Percentiles rank a stretch among this genome's conserved stretches.
phyloP scores from a whole-genome alignment of 139 green algal species.

The Asterochloris erici region DNA sequence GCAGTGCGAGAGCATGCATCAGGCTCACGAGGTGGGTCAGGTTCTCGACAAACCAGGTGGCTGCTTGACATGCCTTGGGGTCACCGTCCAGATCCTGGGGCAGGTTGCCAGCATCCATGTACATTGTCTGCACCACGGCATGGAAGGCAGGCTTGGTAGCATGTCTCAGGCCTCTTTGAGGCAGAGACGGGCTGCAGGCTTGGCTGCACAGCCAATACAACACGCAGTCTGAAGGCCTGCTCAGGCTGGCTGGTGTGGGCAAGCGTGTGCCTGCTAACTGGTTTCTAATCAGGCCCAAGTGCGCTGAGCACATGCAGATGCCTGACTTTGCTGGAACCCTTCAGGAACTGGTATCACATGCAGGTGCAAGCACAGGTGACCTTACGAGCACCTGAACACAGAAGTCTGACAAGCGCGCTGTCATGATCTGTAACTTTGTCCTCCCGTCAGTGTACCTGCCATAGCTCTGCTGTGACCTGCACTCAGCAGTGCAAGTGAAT shows the following conservation, averaged over 20 bases:
- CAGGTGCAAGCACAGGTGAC: too few relatives aligned
- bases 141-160: background rate
- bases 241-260: background rate
- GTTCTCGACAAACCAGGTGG: conserved; percentile 14
- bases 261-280: background rate
- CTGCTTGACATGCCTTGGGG: conserved; percentile 2
- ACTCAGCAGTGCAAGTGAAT: too few relatives aligned
- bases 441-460: too few relatives aligned
- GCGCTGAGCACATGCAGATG: background rate
- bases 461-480: too few relatives aligned
- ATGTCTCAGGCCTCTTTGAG: background rate
- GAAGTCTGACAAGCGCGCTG: too few relatives aligned
- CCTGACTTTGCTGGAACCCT: too few relatives aligned
- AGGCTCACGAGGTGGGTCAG: conserved; percentile 34
- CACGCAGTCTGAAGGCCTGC: background rate
- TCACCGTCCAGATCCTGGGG: conserved; percentile 12
- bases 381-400: too few relatives aligned
- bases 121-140: conserved; percentile 24
- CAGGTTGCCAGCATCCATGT: conserved; percentile 28
- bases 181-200: background rate
- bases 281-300: conserved; percentile 30
- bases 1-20: conserved; percentile 44
- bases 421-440: too few relatives aligned
- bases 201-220: background rate
- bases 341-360: too few relatives aligned